phyloP scores from a whole-genome alignment of 768 basidiomycete species.

The Dioszegia hungarica region DNA sequence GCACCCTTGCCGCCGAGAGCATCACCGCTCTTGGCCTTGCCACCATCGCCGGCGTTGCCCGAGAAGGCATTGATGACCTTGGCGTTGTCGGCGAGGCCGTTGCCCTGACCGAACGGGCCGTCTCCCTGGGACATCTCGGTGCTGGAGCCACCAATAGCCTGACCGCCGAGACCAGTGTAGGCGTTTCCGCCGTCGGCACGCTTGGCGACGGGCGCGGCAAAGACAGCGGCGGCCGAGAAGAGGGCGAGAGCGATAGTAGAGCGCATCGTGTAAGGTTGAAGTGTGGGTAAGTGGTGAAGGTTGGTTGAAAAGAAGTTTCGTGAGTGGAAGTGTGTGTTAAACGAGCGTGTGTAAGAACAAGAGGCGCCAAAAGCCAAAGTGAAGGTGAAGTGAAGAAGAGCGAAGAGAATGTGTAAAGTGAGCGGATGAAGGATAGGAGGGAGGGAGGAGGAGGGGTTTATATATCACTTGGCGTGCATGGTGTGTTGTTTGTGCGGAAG shows the following conservation, averaged over 20 bases:
- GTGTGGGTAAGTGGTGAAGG: not conserved
- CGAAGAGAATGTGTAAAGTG: not conserved
- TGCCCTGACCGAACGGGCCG: not conserved
- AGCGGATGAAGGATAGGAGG: not conserved
- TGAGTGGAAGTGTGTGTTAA: not conserved
- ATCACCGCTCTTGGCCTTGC: constrained; percentile 32
- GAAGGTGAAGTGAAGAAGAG: not conserved
- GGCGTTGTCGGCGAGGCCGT: constrained; percentile 14
- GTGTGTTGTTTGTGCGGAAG: not conserved
- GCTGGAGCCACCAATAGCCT: constrained; percentile 24
- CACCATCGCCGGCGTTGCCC: constrained; percentile 36
- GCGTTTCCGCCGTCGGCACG: constrained; percentile 28
- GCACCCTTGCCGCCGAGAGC: constrained; percentile 27
- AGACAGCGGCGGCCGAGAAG: constrained; percentile 19
- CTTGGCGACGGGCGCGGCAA: constrained; percentile 21
- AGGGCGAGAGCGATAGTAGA: constrained; percentile 27
- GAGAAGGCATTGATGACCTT: constrained; percentile 17
- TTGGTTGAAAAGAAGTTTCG: not conserved
- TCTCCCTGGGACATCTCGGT: constrained; percentile 10
- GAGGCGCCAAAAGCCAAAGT: not conserved
- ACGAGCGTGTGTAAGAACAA: constrained; percentile 2
- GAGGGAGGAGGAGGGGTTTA: not conserved
- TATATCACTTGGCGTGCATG: too few species aligned
- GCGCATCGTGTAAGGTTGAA: constrained; percentile 21
- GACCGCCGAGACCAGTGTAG: constrained; percentile 38